Evolutionary conservation across 1,284 basidiomycete genomes (phyloP), one percentile per base, ranked within the genome.

Genomic region (Neonothopanus nambi): DNA sequence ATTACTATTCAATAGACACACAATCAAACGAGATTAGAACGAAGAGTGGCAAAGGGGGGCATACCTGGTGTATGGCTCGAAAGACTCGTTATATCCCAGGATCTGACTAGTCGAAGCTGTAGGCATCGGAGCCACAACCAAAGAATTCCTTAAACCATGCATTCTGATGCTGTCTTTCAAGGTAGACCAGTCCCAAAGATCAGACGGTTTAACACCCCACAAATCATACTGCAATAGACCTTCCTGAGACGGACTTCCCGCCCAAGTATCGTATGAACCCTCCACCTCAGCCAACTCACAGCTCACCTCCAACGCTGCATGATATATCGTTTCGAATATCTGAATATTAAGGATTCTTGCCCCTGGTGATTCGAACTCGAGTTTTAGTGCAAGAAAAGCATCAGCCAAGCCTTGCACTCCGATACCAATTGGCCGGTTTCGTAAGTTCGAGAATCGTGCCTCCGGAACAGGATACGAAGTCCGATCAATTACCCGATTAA

Each of bases 321-420:
- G 94, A 71, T 99, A 99, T 70, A 99, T 98, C 23, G 97, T 99
- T 80, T 99, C 97, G 68, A 98, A 98, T 71, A 99, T 98, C 73
- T 97, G 86, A 59, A 90, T 80, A 76, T 99, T 99, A 62, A 99
- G 85, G 63, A 85, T 76, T 63, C 90, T 87, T 26, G 96, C 97
- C 57, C 87, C 89, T 18, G 80, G 80, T 11, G 93, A 95, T 65
- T 99, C 96, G 71, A 99, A 99, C 0, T 97, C 91, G 80, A 97
- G 85, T 59, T 91, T 91, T 36, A 99, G 82, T 43, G 91, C 89
- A 94, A 98, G 98, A 80, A 99, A 99, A 1, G 95, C 83, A 66
- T 99, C 97, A 13, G 96, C 96, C 40, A 99, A 88, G 72, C 97
- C 96, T 71, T 99, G 94, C 56, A 99, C 95, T 70, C 97, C 96